Evolutionary conservation across 1,284 basidiomycete genomes (phyloP).

Genomic region (Calocybe gambosa): DNA sequence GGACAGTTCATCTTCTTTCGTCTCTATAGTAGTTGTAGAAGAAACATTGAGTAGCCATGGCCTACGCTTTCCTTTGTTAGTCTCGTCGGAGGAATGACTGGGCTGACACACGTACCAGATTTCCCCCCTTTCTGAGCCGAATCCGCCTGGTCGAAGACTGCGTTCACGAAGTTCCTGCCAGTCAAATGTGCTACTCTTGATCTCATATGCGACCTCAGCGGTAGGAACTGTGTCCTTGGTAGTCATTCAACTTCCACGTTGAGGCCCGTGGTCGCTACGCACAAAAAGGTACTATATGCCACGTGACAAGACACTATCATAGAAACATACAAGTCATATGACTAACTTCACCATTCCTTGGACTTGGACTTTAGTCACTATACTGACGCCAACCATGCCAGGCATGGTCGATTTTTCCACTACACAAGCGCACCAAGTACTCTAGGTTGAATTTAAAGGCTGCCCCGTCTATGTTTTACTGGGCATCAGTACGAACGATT

Average conservation of each 20-base stretch:
- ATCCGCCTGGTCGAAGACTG: constrained; percentile 57
- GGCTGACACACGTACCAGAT: constrained; percentile 49
- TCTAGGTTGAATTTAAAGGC: too few relatives aligned
- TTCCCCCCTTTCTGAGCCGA: constrained; percentile 45
- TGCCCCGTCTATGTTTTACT: too few relatives aligned
- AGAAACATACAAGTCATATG: too few relatives aligned
- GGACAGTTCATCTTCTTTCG: constrained; percentile 8
- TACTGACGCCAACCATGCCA: too few relatives aligned
- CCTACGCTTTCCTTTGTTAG: constrained; percentile 26
- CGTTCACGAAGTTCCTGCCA: constrained; percentile 44
- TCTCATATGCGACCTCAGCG: not conserved
- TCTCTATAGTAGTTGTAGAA: constrained; percentile 1
- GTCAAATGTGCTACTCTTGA: constrained; percentile 19
- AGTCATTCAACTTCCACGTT: not conserved
- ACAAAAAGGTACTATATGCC: not conserved
- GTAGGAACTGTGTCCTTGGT: not conserved
- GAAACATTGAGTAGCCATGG: constrained; percentile 38
- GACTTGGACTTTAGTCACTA: too few relatives aligned
- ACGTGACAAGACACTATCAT: not conserved
- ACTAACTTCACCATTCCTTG: too few relatives aligned
- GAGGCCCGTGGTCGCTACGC: not conserved
- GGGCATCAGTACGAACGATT: constrained; percentile 19
- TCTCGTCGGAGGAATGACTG: not conserved
- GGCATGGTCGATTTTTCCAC: too few relatives aligned
- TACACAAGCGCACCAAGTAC: too few relatives aligned